phyloP scores from a whole-genome alignment of 1,284 basidiomycete genomes.

The Erythrobasidium hasegawianum region DNA sequence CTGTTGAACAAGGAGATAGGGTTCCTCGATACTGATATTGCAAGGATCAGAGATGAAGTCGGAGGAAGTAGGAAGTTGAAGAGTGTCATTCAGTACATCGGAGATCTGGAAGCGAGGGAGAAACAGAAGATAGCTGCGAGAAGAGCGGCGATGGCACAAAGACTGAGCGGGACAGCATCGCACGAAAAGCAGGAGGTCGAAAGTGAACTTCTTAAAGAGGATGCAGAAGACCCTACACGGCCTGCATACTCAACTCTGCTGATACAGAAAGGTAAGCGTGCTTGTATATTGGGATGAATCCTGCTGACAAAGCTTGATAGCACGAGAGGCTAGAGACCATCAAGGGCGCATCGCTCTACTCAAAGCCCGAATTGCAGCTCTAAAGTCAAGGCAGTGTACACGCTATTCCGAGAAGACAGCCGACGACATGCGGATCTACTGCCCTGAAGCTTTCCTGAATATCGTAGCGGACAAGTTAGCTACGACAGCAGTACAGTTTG shows the following conservation, averaged over 20 bases:
- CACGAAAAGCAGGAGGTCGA: conserved; percentile 40
- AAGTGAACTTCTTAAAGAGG: conserved; percentile 50
- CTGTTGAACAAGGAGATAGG: conserved; percentile 77
- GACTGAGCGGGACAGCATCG: conserved; percentile 47
- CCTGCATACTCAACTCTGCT: conserved; percentile 78
- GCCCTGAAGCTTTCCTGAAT: conserved; percentile 93
- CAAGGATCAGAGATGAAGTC: conserved; percentile 77
- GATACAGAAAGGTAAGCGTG: conserved; percentile 85
- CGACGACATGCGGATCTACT: conserved; percentile 79
- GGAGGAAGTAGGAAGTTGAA: conserved; percentile 77
- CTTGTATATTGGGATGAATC: too few relatives aligned
- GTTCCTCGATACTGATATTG: conserved; percentile 76
- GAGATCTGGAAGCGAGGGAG: conserved; percentile 74
- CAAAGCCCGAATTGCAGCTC: conserved; percentile 75
- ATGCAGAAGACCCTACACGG: conserved; percentile 53
- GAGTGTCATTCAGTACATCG: conserved; percentile 75
- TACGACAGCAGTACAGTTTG: conserved; percentile 94
- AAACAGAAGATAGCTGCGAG: conserved; percentile 58
- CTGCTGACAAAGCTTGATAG: too few relatives aligned
- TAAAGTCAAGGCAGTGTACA: conserved; percentile 83
- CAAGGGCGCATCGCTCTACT: conserved; percentile 75
- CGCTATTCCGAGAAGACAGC: conserved; percentile 54
- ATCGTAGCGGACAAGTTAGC: conserved; percentile 96
- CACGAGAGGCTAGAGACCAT: conserved; percentile 85
- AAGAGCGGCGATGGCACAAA: conserved; percentile 47